Base-by-base conservation (phyloP, 2,329 filamentous ascomycete species). In the Aspergillus sp. region DNA sequence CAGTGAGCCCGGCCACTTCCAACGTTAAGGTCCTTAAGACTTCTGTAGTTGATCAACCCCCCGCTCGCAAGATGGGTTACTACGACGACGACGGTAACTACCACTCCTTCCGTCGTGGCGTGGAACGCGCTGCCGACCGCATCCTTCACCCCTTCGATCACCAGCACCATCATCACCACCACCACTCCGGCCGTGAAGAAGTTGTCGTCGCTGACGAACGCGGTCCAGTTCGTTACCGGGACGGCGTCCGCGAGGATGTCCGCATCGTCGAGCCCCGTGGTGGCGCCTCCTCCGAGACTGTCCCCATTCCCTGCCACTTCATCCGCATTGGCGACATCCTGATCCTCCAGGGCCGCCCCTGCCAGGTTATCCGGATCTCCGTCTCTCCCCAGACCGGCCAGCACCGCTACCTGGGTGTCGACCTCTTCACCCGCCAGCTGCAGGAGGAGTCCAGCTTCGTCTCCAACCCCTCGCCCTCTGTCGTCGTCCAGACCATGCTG, bases 311-410 rank as follows among this genome's bases (percentile, higher is more conserved):
- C 62, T 96, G 91, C 88, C 90, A 99, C 86, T 95, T 97, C 84
- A 93, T 99, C 81, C 94, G 94, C 81, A 89, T 97, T 68, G 94
- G 94, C 76, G 94, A 99, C 79, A 89, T 99, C 79, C 79, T 99
- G 79, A 95, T 97, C 81, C 90, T 99, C 64, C 94, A 99, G 84
- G 93, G 93, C 76, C 93, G 94, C 67, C 92, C 94, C 70, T 97
- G 91, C 89, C 94, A 99, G 85, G 93, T 99, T 76, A 99, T 99
- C 83, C 93, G 93, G 75, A 96, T 99, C 87, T 96, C 91, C 65
- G 96, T 92, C 78, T 97, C 93, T 53, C 84, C 90, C 64, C 93
- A 95, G 81, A 99, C 94, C 58, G 94, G 94, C 76, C 94, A 99
- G 85, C 93, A 99, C 87, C 90, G 94, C 74, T 99, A 97, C 85